Percentiles rank a stretch among this genome's conserved stretches.
These are phyloP conservation scores for Erythrobasidium hasegawianum DNA, from an alignment of 1,284 basidiomycete genomes.

Conservation along the genomic window DNA sequence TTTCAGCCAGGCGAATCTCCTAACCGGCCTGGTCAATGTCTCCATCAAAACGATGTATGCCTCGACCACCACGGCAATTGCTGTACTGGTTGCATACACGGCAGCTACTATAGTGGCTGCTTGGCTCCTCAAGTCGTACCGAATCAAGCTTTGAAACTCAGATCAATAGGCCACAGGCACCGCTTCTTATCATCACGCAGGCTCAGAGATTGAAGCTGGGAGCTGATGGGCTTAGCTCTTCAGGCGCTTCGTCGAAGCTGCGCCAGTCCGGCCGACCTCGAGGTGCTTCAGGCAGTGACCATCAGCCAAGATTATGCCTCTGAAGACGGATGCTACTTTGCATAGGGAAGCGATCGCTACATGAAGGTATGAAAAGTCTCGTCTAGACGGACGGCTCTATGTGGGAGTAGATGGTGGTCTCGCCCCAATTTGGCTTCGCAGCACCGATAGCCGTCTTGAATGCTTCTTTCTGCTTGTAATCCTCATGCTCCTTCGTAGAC, in stretches of 20 bases:
- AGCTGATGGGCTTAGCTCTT: no score
- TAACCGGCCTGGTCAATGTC: conserved; percentile 82
- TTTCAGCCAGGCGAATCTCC: conserved; percentile 67
- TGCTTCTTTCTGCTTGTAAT: neutral
- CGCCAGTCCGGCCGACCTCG: no score
- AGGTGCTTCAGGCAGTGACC: no score
- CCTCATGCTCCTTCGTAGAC: neutral
- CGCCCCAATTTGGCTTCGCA: neutral
- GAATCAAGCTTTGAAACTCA: conserved; percentile 22
- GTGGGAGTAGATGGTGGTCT: neutral
- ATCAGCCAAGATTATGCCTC: no score
- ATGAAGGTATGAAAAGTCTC: no score
- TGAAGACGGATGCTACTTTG: no score
- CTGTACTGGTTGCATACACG: conserved; percentile 64
- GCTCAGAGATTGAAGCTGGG: no score
- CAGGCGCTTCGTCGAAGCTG: no score
- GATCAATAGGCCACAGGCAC: no score
- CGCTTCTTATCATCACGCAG: no score
- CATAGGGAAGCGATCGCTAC: no score
- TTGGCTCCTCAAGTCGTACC: conserved; percentile 54
- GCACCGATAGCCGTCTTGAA: neutral
- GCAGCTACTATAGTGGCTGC: conserved; percentile 60
- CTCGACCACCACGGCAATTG: conserved; percentile 58
- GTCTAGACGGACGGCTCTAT: neutral
- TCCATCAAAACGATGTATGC: conserved; percentile 77